phyloP scores from a whole-genome alignment of 306 rosid genomes.

The apple (Malus domestica) region ASM211411v1 NC_041791.1:7418501-7419000 shows the following conservation, averaged over 20 bases:
- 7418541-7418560: background rate
- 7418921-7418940: too few relatives aligned
- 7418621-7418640: background rate
- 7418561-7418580: background rate
- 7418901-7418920: too few relatives aligned
- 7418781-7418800: background rate
- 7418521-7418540: background rate
- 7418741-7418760: constrained; percentile 7
- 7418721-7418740: background rate
- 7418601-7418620: background rate
- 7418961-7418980: background rate
- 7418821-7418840: too few relatives aligned
- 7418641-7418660: background rate
- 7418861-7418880: too few relatives aligned
- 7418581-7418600: background rate
- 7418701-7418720: background rate
- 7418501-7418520: background rate
- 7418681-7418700: background rate
- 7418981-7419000: too few relatives aligned
- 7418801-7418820: background rate
- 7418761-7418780: background rate
- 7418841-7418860: too few relatives aligned
- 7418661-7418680: background rate
- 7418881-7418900: too few relatives aligned
- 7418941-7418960: background rate